These are phyloP conservation scores for Exophiala lecanii-corni DNA, from an alignment of 2,329 filamentous ascomycete species.

Conservation along the genomic window DNA sequence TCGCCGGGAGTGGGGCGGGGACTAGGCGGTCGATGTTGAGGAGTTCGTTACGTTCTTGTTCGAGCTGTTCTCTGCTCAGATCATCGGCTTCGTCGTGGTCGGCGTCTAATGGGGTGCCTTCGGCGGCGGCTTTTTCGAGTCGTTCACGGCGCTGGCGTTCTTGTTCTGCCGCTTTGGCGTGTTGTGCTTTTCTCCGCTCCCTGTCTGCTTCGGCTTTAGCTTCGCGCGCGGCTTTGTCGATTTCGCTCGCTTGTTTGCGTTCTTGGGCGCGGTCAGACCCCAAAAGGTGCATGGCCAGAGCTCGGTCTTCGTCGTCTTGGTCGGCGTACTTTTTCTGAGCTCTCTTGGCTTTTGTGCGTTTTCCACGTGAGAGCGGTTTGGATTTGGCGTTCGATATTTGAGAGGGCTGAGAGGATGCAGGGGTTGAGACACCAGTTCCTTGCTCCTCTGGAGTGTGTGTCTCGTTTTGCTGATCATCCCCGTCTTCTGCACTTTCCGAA, in stretches of 20 bases:
- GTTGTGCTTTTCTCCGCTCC: constrained; percentile 73
- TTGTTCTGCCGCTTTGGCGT: constrained; percentile 66
- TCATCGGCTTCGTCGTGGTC: constrained; percentile 53
- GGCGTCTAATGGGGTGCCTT: constrained; percentile 38
- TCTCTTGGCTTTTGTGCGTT: constrained; percentile 43
- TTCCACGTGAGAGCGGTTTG: constrained; percentile 21
- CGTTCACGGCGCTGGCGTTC: constrained; percentile 64
- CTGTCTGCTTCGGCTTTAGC: constrained; percentile 67
- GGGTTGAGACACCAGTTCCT: constrained; percentile 20
- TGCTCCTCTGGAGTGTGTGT: constrained; percentile 5
- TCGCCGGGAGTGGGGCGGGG: constrained; percentile 76
- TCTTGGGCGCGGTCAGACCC: constrained; percentile 64
- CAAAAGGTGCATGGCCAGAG: constrained; percentile 78
- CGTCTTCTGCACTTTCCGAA: constrained; percentile 9
- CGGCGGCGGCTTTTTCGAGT: constrained; percentile 58
- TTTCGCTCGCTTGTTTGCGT: constrained; percentile 61
- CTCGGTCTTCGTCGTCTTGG: constrained; percentile 91
- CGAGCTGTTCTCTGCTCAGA: constrained; percentile 46
- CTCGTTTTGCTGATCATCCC: constrained; percentile 1
- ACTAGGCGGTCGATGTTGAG: constrained; percentile 66
- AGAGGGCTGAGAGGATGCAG: constrained; percentile 20
- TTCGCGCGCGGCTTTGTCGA: constrained; percentile 63
- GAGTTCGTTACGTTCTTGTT: constrained; percentile 41
- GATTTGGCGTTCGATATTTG: constrained; percentile 23
- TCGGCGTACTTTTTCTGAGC: constrained; percentile 79